Base-by-base conservation (phyloP, 345 rosid genomes). In the Gossypioides kirkii region DNA sequence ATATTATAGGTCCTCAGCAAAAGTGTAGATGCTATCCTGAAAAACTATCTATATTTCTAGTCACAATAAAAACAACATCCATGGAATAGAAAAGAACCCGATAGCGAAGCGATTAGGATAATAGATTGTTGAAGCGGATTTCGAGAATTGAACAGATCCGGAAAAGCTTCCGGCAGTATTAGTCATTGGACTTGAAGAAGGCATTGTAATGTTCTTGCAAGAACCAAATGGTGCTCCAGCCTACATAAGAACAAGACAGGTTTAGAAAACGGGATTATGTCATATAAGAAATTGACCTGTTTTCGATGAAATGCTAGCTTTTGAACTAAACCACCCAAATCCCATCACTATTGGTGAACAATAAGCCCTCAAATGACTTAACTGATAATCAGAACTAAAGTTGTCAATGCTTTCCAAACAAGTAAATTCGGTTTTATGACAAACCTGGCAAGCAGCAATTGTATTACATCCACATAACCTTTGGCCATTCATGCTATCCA, bases 111-210 rank as follows among this genome's bases (percentile, higher is more conserved):
- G 70, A 80, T 76, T 84, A 73, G 79, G 80, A 68, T 78, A 63
- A 77, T 67, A 75, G 73, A 77, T 66, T 69, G 76, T 61, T 58
- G 92, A 84, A 70, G 87, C 80, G 43, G 97, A 87, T 75, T 65
- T 86, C 18, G 94, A 58, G 79, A 95, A 87, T 80, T 95, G 96
- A 77, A 95, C 90, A 17, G 91, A 89, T 82, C 99, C 99, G 32
- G 94, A 80, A 82, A 90, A 90, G 83, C 88, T 86, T 84, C 96
- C 96, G 2, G 73, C 78, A 28, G 81, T 45, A 68, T 77, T 80
- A 18, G 91, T 80, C 61, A 79, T 60, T 23, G 96, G 93, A 82
- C 81, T 71, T 77, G 82, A 72, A 23, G 82, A 64, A 12, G 93
- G 97, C 2, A 74, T 66, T 41, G 87, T 56, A 72, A 91, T 61